Percentiles rank a stretch among this genome's conserved stretches.
Conservation (phyloP, 371 early-diverging fungal genomes). For the Mitosporidium daphniae region DNA sequence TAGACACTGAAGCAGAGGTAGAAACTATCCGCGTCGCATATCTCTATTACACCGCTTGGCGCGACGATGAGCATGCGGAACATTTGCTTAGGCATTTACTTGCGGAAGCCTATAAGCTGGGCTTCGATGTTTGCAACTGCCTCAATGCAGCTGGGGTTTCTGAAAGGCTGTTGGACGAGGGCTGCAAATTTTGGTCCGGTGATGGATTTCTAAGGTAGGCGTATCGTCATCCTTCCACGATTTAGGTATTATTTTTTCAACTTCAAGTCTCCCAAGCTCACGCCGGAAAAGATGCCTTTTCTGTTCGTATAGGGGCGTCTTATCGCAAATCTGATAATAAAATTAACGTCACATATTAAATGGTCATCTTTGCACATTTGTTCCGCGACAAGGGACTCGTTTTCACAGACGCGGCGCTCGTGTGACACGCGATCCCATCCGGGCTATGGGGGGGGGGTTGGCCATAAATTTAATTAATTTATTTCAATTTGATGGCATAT, state of each 20-base stretch:
- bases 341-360: too few species aligned
- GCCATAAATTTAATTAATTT: too few species aligned
- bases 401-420: too few species aligned
- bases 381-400: too few species aligned
- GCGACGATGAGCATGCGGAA: background rate
- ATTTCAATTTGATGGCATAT: too few species aligned
- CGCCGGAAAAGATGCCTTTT: slow-evolving; percentile 26
- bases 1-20: slow-evolving; percentile 7
- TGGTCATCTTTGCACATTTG: too few species aligned
- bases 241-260: slow-evolving; percentile 78
- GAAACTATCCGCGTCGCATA: slow-evolving; percentile 18
- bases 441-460: too few species aligned
- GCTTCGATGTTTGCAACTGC: slow-evolving; percentile 60
- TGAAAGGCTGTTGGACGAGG: slow-evolving; percentile 18
- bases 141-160: slow-evolving; percentile 44
- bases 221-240: too few species aligned
- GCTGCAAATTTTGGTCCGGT: slow-evolving; percentile 57
- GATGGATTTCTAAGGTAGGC: too few species aligned
- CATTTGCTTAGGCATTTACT: slow-evolving; percentile 7
- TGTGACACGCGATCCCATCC: too few species aligned
- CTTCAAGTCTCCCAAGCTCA: slow-evolving; percentile 30
- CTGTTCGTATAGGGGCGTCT: slow-evolving; percentile 13
- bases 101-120: slow-evolving; percentile 8
- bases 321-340: background rate
- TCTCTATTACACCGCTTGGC: background rate